Conservation (phyloP, 352 stramenopile species). For the Globisporangium irregulare region DNA sequence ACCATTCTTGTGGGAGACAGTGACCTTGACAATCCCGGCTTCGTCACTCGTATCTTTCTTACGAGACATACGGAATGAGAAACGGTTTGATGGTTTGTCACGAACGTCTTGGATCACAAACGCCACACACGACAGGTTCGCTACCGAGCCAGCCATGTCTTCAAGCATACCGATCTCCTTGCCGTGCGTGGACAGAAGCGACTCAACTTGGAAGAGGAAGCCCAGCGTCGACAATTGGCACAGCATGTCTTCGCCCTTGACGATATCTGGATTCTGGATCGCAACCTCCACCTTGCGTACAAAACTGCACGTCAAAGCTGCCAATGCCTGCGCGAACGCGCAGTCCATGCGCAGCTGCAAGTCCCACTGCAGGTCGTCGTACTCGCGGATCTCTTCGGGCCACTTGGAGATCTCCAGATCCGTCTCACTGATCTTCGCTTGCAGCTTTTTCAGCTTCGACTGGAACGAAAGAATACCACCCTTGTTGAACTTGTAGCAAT, state of each 20-base stretch:
- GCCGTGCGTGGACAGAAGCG: slow-evolving; percentile 92
- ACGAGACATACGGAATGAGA: slow-evolving; percentile 84
- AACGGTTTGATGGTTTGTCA: slow-evolving; percentile 82
- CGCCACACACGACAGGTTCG: slow-evolving; percentile 81
- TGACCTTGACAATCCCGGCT: slow-evolving; percentile 76
- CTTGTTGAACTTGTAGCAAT: slow-evolving; percentile 88
- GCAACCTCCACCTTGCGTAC: slow-evolving; percentile 86
- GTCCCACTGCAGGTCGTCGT: slow-evolving; percentile 86
- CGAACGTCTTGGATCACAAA: slow-evolving; percentile 85
- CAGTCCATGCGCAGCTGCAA: slow-evolving; percentile 82
- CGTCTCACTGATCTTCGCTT: slow-evolving; percentile 61
- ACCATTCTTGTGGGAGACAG: slow-evolving; percentile 55
- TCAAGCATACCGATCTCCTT: slow-evolving; percentile 97
- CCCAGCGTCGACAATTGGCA: slow-evolving; percentile 78
- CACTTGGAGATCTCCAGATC: slow-evolving; percentile 76
- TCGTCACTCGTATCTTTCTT: slow-evolving; percentile 78
- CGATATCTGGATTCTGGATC: slow-evolving; percentile 70
- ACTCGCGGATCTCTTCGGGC: slow-evolving; percentile 77
- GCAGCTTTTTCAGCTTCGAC: slow-evolving; percentile 78
- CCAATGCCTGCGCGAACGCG: slow-evolving; percentile 73
- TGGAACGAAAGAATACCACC: slow-evolving; percentile 82
- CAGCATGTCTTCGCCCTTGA: slow-evolving; percentile 79
- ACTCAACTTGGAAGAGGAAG: slow-evolving; percentile 91
- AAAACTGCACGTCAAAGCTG: slow-evolving; percentile 73
- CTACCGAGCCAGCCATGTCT: slow-evolving; percentile 83